Conservation (phyloP, 2,329 filamentous ascomycete species). For the Arthrobotrys pseudoclavata region DNA sequence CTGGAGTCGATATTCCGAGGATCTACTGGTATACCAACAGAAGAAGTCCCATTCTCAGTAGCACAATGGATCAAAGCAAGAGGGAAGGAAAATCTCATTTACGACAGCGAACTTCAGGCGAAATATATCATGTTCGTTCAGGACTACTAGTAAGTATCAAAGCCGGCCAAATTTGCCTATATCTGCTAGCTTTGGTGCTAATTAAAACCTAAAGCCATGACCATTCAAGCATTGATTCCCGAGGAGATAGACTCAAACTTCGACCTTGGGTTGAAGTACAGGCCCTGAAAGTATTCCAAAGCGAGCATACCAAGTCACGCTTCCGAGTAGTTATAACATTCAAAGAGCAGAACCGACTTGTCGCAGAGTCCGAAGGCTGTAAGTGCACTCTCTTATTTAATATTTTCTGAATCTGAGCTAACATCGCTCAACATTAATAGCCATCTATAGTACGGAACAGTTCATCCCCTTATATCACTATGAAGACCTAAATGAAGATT, state of each 20-base stretch:
- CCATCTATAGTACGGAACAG: conserved; percentile 34
- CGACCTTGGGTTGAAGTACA: conserved; percentile 44
- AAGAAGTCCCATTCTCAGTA: conserved; percentile 34
- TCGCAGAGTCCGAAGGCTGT: conserved; percentile 51
- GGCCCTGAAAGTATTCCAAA: conserved; percentile 44
- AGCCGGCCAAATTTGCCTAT: not conserved
- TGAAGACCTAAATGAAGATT: conserved; percentile 39
- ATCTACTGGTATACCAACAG: conserved; percentile 18
- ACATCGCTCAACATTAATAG: conserved; percentile 3
- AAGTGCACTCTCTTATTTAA: not conserved
- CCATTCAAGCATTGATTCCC: conserved; percentile 27
- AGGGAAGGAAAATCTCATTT: conserved; percentile 43
- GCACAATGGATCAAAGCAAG: conserved; percentile 30
- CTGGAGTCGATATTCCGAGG: conserved; percentile 19
- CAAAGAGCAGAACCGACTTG: conserved; percentile 44
- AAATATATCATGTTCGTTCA: conserved; percentile 46
- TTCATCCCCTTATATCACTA: conserved; percentile 51
- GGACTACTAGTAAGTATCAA: conserved; percentile 35
- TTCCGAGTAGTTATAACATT: conserved; percentile 43
- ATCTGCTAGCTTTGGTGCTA: not conserved
- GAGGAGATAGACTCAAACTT: conserved; percentile 25
- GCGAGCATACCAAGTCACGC: conserved; percentile 36
- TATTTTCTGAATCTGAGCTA: not conserved
- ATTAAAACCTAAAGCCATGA: conserved; percentile 13
- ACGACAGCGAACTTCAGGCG: conserved; percentile 32